These are phyloP conservation scores for Elymus sibiricus DNA, from an alignment of 176 grass and related monocot genomes.

Conservation along the genomic window DNA sequence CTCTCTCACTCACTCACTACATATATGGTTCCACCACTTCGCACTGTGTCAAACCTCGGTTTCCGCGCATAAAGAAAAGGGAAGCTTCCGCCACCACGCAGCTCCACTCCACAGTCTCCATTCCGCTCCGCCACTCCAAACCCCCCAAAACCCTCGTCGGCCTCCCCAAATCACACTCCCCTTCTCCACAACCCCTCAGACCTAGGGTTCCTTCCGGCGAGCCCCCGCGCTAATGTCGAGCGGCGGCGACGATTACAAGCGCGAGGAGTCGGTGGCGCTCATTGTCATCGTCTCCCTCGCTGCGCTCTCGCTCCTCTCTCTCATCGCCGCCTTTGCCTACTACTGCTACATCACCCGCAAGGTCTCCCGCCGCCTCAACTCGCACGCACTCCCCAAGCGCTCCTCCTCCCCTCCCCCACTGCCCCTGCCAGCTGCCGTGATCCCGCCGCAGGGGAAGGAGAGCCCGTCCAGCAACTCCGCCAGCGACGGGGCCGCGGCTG, in stretches of 20 bases:
- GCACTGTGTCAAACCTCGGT: neutral
- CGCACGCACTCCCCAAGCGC: slow-evolving; percentile 39
- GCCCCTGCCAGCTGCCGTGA: neutral
- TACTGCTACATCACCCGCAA: slow-evolving; percentile 99
- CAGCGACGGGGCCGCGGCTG: slow-evolving; percentile 27
- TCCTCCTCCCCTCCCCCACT: slow-evolving; percentile 16
- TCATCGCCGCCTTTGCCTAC: slow-evolving; percentile 86
- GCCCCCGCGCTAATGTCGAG: slow-evolving; percentile 21
- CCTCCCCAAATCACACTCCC: slow-evolving; percentile 19
- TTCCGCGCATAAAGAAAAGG: slow-evolving; percentile 5
- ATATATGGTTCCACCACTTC: neutral
- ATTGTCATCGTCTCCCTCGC: slow-evolving; percentile 87
- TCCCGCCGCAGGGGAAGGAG: slow-evolving; percentile 39
- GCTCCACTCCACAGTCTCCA: neutral
- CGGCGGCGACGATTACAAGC: slow-evolving; percentile 56
- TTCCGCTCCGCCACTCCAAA: neutral
- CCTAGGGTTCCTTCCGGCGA: slow-evolving; percentile 51
- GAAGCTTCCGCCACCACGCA: neutral
- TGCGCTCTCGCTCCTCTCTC: slow-evolving; percentile 70
- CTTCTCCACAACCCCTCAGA: neutral
- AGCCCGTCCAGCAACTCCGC: slow-evolving; percentile 48
- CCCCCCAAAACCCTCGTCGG: slow-evolving; percentile 39
- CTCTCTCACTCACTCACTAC: neutral
- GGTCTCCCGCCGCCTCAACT: slow-evolving; percentile 76
- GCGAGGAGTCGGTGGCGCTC: slow-evolving; percentile 70